These are phyloP conservation scores for Floccularia luteovirens DNA, from an alignment of 768 basidiomycete genomes.

Conservation along the genomic window DNA sequence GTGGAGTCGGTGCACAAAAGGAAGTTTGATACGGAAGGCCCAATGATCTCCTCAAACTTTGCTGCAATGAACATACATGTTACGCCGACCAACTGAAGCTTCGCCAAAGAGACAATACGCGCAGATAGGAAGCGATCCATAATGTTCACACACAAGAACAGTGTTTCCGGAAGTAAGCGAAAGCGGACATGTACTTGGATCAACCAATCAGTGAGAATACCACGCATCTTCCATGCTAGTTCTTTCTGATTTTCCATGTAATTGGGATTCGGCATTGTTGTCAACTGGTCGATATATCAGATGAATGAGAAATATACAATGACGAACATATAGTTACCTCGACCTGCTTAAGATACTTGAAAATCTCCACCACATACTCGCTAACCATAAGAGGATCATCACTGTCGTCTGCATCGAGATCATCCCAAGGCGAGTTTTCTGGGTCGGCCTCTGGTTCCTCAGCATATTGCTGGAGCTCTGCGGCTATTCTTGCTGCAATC, in stretches of 20 bases:
- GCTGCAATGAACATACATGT: conserved; percentile 91
- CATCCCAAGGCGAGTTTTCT: conserved; percentile 69
- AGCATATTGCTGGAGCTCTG: conserved; percentile 42
- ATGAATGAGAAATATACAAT: conserved; percentile 2
- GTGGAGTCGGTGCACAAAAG: conserved; percentile 78
- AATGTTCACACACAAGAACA: conserved; percentile 92
- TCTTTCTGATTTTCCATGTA: conserved; percentile 96
- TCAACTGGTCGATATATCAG: conserved; percentile 45
- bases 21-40: conserved; percentile 88
- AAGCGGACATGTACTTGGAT: conserved; percentile 93
- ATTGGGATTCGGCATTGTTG: conserved; percentile 83
- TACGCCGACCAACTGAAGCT: conserved; percentile 93
- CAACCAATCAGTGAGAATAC: conserved; percentile 93
- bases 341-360: conserved; percentile 81
- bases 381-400: conserved; percentile 97
- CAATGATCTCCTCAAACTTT: conserved; percentile 94
- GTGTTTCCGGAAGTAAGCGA: conserved; percentile 87
- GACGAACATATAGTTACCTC: conserved; percentile 50
- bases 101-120: conserved; percentile 80
- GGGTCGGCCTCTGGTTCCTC: conserved; percentile 61
- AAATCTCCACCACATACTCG: conserved; percentile 93
- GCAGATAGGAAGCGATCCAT: conserved; percentile 77
- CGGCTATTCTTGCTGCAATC: conserved; percentile 32
- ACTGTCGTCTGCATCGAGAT: conserved; percentile 86
- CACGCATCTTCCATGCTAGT: conserved; percentile 94